Evolutionary conservation across 2,329 filamentous ascomycete species (phyloP), one percentile per base, ranked within the genome.

Genomic region (Clonostachys rhizophaga): DNA sequence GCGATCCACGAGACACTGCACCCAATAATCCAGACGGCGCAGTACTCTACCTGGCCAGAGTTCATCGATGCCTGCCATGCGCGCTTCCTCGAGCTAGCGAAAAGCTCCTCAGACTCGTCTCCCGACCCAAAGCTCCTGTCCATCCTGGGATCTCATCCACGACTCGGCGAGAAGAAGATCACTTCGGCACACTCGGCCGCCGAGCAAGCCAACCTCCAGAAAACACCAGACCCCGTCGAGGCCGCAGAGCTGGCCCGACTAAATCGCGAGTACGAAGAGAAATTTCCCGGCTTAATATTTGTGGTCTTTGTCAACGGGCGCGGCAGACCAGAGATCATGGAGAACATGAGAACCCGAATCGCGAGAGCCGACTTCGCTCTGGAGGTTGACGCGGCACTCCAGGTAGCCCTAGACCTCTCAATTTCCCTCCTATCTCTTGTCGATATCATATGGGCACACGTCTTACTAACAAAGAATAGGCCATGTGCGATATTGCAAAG

Each of bases 231-330:
- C 40, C 11, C 30, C 11, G 76, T 71, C 1, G 71, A 71, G n/a
- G 71, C 69, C 16, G 78, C 80, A 42, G 82, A 87, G 58, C 66
- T 96, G 50, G 74, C 70, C 7, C 61, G 59, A 33, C 66, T 96
- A 57, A 96, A 96, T 61, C 67, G 66, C 11, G 81, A 88, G 65
- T 96, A 96, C 61, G 91, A 96, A 65, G 71, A 70, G n/a, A 75
- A 58, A 47, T 96, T 92, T 64, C 89, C 90, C 0, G 89, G 91
- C 0, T 64, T 96, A 61, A 77, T 86, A 66, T 96, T 95, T 71
- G 89, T 96, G 60, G 88, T 92, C 16, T 96, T 96, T 63, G 92
- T 96, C 47, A 91, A 95, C 62, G 90, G 89, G 1, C 78, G 91
- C 42, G 76, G 80, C 39, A 75, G 90, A 48, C 75, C 79, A 2